A percentile compares a stretch with the other conserved stretches of the same genome.
Evolutionary conservation across 2,329 filamentous ascomycete genomes (phyloP).

Genomic region (Periconia digitata): DNA sequence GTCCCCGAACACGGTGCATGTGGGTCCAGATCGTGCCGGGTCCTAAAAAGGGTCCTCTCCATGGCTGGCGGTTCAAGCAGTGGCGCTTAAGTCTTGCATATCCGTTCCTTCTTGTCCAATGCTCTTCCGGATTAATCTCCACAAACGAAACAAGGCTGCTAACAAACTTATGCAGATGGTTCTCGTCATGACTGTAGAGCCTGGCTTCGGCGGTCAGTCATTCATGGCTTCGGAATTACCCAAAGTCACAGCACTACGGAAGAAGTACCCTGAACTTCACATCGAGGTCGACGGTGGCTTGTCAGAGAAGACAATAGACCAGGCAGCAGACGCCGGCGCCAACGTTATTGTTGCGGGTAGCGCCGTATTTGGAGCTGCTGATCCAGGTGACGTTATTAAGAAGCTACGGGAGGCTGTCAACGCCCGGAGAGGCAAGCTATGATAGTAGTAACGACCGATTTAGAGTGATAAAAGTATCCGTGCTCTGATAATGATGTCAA

Average conservation of each 20-base stretch:
- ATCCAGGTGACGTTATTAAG: constrained; percentile 84
- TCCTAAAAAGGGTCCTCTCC: constrained; percentile 16
- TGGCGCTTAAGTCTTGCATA: constrained; percentile 35
- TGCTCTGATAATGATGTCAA: constrained; percentile 1
- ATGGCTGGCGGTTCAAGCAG: constrained; percentile 31
- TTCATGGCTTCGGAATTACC: constrained; percentile 97
- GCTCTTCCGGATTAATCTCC: constrained; percentile 15
- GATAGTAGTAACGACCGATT: constrained; percentile 29
- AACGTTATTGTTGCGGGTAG: constrained; percentile 98
- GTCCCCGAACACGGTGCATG: too few relatives aligned
- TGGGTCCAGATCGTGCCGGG: constrained; percentile 3
- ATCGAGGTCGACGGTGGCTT: constrained; percentile 97
- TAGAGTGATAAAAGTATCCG: not conserved
- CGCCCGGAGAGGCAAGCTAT: constrained; percentile 49
- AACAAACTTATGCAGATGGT: constrained; percentile 71
- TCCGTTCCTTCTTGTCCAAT: constrained; percentile 16
- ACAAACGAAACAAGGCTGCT: constrained; percentile 4
- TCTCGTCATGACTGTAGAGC: constrained; percentile 96
- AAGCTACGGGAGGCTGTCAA: constrained; percentile 79
- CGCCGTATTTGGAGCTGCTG: constrained; percentile 89
- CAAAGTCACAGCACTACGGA: constrained; percentile 82
- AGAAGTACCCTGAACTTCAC: constrained; percentile 86
- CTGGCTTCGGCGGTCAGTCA: constrained; percentile 95
- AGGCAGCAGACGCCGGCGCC: constrained; percentile 90
- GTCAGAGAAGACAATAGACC: constrained; percentile 84